Evolutionary conservation across 2,329 filamentous ascomycete genomes (phyloP).

Genomic region (Fusarium sp.): DNA sequence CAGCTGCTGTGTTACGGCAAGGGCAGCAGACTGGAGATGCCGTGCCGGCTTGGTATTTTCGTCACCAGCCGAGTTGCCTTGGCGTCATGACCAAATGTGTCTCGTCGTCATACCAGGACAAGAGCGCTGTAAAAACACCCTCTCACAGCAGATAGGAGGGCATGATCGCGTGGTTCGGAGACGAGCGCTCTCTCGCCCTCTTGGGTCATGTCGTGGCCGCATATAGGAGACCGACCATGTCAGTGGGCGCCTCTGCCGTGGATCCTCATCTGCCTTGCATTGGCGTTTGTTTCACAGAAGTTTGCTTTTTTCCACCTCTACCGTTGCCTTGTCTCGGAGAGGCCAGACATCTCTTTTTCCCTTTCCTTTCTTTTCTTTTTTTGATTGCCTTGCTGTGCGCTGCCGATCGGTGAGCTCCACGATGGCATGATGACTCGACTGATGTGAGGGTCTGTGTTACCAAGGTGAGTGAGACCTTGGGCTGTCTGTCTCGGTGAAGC

Average conservation of each 20-base stretch:
- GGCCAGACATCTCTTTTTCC: background rate
- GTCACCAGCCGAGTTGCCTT: background rate
- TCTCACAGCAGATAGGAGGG: constrained; percentile 13
- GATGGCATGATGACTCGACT: constrained; percentile 23
- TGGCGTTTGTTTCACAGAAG: too few relatives aligned
- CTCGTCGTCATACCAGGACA: constrained; percentile 5
- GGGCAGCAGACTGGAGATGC: background rate
- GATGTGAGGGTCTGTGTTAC: constrained; percentile 3
- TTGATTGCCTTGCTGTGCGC: constrained; percentile 16
- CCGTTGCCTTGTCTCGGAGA: constrained; percentile 1
- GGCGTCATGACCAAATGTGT: background rate
- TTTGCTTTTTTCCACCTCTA: too few relatives aligned
- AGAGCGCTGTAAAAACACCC: constrained; percentile 5
- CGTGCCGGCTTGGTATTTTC: background rate
- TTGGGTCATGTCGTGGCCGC: constrained; percentile 8
- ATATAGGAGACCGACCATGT: too few relatives aligned
- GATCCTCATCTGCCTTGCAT: too few relatives aligned
- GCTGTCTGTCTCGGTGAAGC: background rate
- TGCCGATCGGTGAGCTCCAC: constrained; percentile 15
- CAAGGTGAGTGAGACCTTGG: background rate
- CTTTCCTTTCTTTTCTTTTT: background rate
- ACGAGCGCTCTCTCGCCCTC: background rate
- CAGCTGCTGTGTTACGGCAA: constrained; percentile 11
- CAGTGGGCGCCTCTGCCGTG: too few relatives aligned
- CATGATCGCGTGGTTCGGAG: constrained; percentile 8